Evolutionary conservation across 352 stramenopile species (phyloP).

Genomic region (Pythium folliculosum): DNA sequence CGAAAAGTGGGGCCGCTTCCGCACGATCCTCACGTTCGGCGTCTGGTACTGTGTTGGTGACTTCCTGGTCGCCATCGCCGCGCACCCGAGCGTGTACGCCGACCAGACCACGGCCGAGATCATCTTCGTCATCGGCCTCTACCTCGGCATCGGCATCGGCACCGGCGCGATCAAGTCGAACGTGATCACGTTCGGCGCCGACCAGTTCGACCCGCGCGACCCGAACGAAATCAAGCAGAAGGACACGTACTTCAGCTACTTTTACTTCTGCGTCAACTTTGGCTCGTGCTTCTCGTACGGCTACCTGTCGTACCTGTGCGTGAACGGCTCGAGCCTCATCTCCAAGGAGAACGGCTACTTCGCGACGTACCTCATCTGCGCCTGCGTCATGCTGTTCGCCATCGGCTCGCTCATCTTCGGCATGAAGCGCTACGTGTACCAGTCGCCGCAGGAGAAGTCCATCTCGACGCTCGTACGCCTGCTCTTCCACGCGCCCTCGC

Average conservation of each 20-base stretch:
- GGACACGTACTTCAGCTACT: slow-evolving; percentile 75
- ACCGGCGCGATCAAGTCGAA: slow-evolving; percentile 33
- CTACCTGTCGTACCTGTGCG: slow-evolving; percentile 71
- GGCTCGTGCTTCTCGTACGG: slow-evolving; percentile 74
- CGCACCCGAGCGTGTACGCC: slow-evolving; percentile 51
- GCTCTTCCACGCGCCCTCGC: slow-evolving; percentile 29
- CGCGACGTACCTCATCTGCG: slow-evolving; percentile 65
- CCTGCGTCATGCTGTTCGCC: slow-evolving; percentile 43
- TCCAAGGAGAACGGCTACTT: slow-evolving; percentile 78
- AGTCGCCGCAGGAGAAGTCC: slow-evolving; percentile 37
- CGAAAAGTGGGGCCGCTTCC: slow-evolving; percentile 63
- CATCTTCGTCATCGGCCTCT: slow-evolving; percentile 67
- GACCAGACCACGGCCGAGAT: slow-evolving; percentile 38
- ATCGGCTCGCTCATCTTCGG: slow-evolving; percentile 40
- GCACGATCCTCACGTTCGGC: slow-evolving; percentile 58
- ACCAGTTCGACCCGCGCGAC: slow-evolving; percentile 57
- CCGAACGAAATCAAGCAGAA: slow-evolving; percentile 46
- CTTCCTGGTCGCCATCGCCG: slow-evolving; percentile 58
- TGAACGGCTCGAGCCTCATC: slow-evolving; percentile 70
- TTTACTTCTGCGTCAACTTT: slow-evolving; percentile 82
- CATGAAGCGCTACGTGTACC: slow-evolving; percentile 51
- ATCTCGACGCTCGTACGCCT: slow-evolving; percentile 51
- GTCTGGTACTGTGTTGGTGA: slow-evolving; percentile 67
- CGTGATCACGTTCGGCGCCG: slow-evolving; percentile 35
- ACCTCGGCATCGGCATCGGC: slow-evolving; percentile 46